A percentile compares a stretch with the other conserved stretches of the same genome.
phyloP scores from a whole-genome alignment of 2,329 filamentous ascomycete genomes.

The Thermothelomyces thermophilus region DNA sequence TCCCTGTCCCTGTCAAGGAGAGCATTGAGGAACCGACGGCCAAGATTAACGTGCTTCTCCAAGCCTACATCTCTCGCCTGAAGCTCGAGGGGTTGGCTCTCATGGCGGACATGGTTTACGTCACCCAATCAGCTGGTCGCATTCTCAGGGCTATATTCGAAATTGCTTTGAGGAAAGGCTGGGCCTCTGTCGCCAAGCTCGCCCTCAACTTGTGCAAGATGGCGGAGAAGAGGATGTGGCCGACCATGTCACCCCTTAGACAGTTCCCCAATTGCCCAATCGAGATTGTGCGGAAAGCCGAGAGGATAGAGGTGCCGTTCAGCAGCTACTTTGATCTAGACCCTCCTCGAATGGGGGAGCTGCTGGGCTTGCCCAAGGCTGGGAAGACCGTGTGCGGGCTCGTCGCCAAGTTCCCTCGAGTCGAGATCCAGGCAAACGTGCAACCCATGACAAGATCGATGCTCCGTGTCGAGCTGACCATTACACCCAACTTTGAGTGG shows the following conservation, averaged over 20 bases:
- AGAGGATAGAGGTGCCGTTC: constrained; percentile 93
- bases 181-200: constrained; percentile 86
- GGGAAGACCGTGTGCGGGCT: constrained; percentile 79
- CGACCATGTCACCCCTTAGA: constrained; percentile 90
- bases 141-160: constrained; percentile 94
- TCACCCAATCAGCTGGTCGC: constrained; percentile 94
- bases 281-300: constrained; percentile 85
- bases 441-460: constrained; percentile 93
- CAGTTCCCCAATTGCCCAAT: constrained; percentile 79
- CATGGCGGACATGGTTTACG: constrained; percentile 98
- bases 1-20: constrained; percentile 96
- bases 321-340: constrained; percentile 92
- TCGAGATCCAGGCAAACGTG: constrained; percentile 88
- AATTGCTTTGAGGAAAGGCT: constrained; percentile 94
- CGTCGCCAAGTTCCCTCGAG: constrained; percentile 84
- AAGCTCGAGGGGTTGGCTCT: constrained; percentile 89
- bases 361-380: constrained; percentile 82
- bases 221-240: constrained; percentile 99
- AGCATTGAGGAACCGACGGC: constrained; percentile 93
- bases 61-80: constrained; percentile 92
- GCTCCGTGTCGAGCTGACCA: constrained; percentile 81
- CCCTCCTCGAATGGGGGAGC: constrained; percentile 90
- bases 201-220: constrained; percentile 96
- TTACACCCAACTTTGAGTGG: constrained; percentile 94
- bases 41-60: constrained; percentile 95